Evolutionary conservation across 163 green algal species (phyloP).

Genomic region (Smithsoniella earleae): DNA sequence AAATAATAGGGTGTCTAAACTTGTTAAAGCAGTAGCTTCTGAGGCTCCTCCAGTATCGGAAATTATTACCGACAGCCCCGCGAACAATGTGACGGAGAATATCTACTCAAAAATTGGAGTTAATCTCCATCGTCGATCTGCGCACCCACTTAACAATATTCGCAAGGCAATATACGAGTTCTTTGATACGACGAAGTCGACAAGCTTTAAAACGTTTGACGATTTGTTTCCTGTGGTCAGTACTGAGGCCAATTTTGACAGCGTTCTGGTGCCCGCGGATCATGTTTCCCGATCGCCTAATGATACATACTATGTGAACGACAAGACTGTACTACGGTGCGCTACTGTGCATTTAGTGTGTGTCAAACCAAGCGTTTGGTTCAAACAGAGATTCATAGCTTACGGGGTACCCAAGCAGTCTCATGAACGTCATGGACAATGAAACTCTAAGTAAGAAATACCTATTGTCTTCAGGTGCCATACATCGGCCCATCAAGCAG

Average conservation of each 20-base stretch:
- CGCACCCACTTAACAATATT: constrained; percentile 93
- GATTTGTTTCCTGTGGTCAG: constrained; percentile 82
- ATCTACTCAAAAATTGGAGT: constrained; percentile 92
- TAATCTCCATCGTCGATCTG: constrained; percentile 73
- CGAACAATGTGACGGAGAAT: constrained; percentile 93
- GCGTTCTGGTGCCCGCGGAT: constrained; percentile 87
- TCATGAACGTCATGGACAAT: too few species aligned
- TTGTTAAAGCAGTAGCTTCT: constrained; percentile 2
- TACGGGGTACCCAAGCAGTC: background rate
- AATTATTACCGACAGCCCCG: constrained; percentile 66
- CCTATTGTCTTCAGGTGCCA: too few species aligned
- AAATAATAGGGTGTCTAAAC: background rate
- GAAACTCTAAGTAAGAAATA: too few species aligned
- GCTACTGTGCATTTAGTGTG: background rate
- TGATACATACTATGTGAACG: constrained; percentile 97
- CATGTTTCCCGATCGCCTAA: constrained; percentile 84
- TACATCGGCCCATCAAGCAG: constrained; percentile 93
- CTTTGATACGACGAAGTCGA: constrained; percentile 61
- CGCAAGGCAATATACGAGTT: constrained; percentile 90
- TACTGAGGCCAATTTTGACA: constrained; percentile 91
- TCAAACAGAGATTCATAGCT: background rate
- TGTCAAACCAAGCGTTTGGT: background rate
- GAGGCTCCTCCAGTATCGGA: constrained; percentile 35
- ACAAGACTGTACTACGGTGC: constrained; percentile 43
- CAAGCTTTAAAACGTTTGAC: constrained; percentile 78